Conservation (phyloP, 441 rosid genomes). For the Lagerstroemia fauriei region DNA sequence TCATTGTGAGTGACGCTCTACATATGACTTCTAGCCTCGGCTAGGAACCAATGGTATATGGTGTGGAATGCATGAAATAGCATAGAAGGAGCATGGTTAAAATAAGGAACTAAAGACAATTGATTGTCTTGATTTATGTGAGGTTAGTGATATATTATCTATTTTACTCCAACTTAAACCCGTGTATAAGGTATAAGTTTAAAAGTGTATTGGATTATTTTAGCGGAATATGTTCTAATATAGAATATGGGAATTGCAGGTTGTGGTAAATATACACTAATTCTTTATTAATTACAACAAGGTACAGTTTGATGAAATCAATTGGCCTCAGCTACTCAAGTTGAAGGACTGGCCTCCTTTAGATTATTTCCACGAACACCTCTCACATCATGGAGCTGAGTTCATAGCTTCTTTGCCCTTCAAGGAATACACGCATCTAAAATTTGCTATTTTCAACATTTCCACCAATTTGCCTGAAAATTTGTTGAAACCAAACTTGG, state of each 20-base stretch:
- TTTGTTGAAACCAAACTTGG: not conserved
- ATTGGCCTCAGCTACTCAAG: constrained; percentile 4
- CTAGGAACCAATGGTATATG: constrained; percentile 36
- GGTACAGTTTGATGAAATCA: not conserved
- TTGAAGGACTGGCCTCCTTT: constrained; percentile 1
- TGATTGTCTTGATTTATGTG: constrained; percentile 30
- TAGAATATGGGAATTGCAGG: too few relatives aligned
- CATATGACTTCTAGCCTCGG: constrained; percentile 27
- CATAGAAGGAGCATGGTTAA: constrained; percentile 20
- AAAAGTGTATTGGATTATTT: too few relatives aligned
- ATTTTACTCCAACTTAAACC: too few relatives aligned
- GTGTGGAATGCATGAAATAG: constrained; percentile 28
- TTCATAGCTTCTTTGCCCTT: not conserved
- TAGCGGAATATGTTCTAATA: too few relatives aligned
- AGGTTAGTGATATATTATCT: constrained; percentile 12
- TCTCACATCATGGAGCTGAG: not conserved
- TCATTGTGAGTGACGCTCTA: constrained; percentile 26
- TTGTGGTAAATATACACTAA: not conserved
- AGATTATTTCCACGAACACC: not conserved
- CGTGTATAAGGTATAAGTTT: too few relatives aligned
- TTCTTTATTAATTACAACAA: not conserved
- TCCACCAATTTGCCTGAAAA: not conserved
- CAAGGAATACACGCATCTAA: not conserved
- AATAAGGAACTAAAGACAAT: constrained; percentile 24
- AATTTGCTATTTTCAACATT: not conserved